phyloP scores from a whole-genome alignment of 2,329 filamentous ascomycete species.

The Capronia coronata region DNA sequence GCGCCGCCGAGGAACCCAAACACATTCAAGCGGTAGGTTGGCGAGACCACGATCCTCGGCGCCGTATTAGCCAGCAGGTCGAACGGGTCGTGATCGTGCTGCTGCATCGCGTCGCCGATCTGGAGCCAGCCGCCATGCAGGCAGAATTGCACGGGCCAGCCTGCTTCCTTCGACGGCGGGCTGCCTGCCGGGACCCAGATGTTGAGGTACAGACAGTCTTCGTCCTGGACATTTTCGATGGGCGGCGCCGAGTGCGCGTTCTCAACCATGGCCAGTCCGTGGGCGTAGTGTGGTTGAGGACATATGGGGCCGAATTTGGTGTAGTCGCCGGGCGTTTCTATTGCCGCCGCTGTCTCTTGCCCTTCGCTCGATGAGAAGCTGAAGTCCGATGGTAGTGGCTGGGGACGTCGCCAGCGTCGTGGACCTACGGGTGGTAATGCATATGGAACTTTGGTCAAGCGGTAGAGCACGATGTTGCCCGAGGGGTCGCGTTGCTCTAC shows the following conservation, averaged over 20 bases:
- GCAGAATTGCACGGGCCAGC: conserved; percentile 33
- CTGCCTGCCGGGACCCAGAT: conserved; percentile 42
- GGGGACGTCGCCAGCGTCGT: conserved; percentile 38
- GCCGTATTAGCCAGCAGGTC: conserved; percentile 37
- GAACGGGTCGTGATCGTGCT: conserved; percentile 40
- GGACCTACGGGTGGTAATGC: conserved; percentile 37
- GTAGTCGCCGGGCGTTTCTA: conserved; percentile 39
- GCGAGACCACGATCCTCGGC: conserved; percentile 37
- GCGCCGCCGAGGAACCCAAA: conserved; percentile 46
- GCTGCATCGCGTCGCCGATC: conserved; percentile 41
- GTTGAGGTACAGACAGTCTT: conserved; percentile 48
- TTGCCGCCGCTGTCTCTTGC: no score
- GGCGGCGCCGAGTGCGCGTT: conserved; percentile 29
- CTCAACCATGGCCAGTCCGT: conserved; percentile 23
- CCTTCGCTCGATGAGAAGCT: conserved; percentile 27
- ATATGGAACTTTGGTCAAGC: conserved; percentile 36
- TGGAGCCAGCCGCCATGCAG: conserved; percentile 47
- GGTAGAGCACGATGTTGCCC: conserved; percentile 27
- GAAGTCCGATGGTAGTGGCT: conserved; percentile 31
- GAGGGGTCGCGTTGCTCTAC: conserved; percentile 19
- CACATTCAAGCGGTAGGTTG: conserved; percentile 46
- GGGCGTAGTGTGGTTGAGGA: conserved; percentile 35
- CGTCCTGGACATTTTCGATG: conserved; percentile 33
- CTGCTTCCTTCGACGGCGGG: conserved; percentile 16
- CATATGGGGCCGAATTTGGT: conserved; percentile 37